Conservation (phyloP, 176 grass and related monocot genomes). For the Ensete ventricosum region DNA sequence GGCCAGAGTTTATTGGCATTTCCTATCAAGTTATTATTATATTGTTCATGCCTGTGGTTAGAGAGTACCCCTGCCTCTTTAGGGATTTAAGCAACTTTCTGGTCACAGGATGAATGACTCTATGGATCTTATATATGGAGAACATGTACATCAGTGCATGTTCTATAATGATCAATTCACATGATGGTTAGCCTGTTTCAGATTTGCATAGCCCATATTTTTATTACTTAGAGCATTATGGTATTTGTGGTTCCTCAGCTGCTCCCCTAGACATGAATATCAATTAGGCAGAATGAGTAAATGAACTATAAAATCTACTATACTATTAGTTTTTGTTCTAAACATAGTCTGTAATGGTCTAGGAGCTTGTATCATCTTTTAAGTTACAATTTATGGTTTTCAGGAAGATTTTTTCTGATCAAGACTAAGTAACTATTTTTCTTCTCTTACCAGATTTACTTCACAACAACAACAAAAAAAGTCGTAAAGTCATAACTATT, state of each 20-base stretch:
- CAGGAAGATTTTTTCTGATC: neutral
- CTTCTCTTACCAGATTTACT: neutral
- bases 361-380: slow-evolving; percentile 6
- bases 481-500: no score
- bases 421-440: neutral
- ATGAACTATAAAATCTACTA: neutral
- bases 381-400: slow-evolving; percentile 4
- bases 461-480: no score
- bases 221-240: no score
- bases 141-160: neutral
- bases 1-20: neutral
- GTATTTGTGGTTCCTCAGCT: no score
- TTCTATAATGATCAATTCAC: neutral
- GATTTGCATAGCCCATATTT: no score
- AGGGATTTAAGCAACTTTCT: neutral
- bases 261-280: neutral
- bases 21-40: neutral
- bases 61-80: neutral
- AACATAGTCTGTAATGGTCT: no score
- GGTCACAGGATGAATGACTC: neutral
- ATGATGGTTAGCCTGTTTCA: no score
- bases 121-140: neutral
- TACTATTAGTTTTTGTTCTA: no score
- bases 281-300: neutral
- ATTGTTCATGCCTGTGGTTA: no score